Evolutionary conservation across 2,329 filamentous ascomycete species (phyloP), one percentile per base, ranked within the genome.

Genomic region (Alternaria sp.): DNA sequence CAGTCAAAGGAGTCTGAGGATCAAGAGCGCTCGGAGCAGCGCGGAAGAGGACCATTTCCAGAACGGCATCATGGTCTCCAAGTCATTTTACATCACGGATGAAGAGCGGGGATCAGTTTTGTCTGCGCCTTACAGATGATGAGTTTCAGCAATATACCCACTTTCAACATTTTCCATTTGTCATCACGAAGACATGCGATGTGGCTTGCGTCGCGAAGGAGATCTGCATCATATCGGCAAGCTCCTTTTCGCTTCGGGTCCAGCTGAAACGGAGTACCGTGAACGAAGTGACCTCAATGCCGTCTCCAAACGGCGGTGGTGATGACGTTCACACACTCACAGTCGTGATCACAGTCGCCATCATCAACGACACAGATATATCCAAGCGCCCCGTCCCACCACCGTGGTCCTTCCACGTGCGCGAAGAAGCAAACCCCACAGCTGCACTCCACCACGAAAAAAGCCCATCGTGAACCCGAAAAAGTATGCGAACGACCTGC

Each of bases 31-130:
- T 4, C 59, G 66, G 12, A 67, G 51, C 15, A 73, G 68, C 21
- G 66, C 66, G 5, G 72, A 75, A 9, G 70, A 74, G 15, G 36
- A 17, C 2, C 59, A 59, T 0, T 74, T 75, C 67, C 67, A 69
- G 3, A 54, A 40, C 28, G 61, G 61, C 13, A 77, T 78, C 15
- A 73, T 76, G 72, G 75, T 78, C 11, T 72, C 70, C 17, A 75
- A 71, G 26, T 72, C 69, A 4, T 78, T 78, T 40, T 72, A 71
- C 57, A 69, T 78, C 11, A 72, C 73, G 4, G 76, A 78, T 43
- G 73, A 76, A 30, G 70, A 74, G 52, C 58, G 72, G 40, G 65
- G 59, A 2, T 61, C 58, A 5, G 43, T 63, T 19, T 6, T 57
- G 19, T 61, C 61, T 11, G 57, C 61, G 19, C 61, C 57, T 11